Base-by-base conservation (phyloP, 179 eudicot species). In the Spinacia oleracea region DNA sequence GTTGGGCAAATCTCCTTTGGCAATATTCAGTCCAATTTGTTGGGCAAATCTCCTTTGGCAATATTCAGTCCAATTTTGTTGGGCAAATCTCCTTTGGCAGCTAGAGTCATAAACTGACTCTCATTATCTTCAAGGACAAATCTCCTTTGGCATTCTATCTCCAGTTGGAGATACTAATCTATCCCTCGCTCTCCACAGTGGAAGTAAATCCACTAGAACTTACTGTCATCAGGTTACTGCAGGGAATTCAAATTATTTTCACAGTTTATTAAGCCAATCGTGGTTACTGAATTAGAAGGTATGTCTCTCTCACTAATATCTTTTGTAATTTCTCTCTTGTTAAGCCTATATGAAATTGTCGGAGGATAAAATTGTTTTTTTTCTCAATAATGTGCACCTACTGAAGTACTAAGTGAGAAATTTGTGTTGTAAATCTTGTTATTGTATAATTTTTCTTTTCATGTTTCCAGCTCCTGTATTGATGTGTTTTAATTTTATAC, bases 121-220 rank as follows among this genome's bases (percentile, higher is more conserved):
- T 83, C 63, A 16, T 65, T 78, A 74, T 74, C 72, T 77, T 63
- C 27, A 67, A 75, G 84, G 91, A 91, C 89, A 88, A 85, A 86
- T 88, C 92, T 91, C 89, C 92, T 92, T 91, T 90, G 90, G 93
- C 92, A 89, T 77, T 69, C 42, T 38, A 80, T 90, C 93, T 86
- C 88, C 84, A 68, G n/a, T 70, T 53, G 89, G 89, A 84, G 88
- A 80, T 75, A 77, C 63, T 72, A 84, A 82, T 83, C 88, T 65
- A 29, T 75, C 45, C 77, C n/a, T 53, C 15, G 21, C 23, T 48
- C 73, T 84, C 79, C 67, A 42, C 65, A 40, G 70, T 70, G 78
- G 70, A 79, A 77, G 76, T 78, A 62, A 58, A 46, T 82, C 62
- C 38, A 25, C 59, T 62, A 34, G 68, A 51, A 60, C 59, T 38